Percentiles rank a stretch among this genome's conserved stretches.
phyloP scores from a whole-genome alignment of 192 early-diverging fungal genomes.

The Piromyces sp. region DNA sequence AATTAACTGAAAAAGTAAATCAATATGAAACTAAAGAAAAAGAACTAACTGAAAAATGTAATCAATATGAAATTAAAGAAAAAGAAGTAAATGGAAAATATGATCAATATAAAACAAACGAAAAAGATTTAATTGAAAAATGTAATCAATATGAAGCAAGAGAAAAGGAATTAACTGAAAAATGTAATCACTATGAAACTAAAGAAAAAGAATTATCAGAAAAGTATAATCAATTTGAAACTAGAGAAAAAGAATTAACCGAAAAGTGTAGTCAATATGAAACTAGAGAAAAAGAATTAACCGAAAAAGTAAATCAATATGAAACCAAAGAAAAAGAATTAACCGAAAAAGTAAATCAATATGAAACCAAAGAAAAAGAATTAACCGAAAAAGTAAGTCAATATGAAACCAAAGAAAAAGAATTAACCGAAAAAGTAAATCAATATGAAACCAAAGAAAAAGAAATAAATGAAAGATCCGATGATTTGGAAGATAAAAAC shows the following conservation, averaged over 20 bases:
- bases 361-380: not conserved
- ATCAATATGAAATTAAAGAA: not conserved
- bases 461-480: not conserved
- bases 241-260: not conserved
- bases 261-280: not conserved
- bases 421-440: too few species aligned
- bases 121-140: not conserved
- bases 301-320: not conserved
- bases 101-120: not conserved
- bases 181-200: not conserved
- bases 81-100: not conserved
- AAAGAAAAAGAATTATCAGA: not conserved
- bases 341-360: not conserved
- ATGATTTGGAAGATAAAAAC: not conserved
- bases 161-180: not conserved
- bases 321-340: not conserved
- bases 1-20: not conserved
- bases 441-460: too few species aligned
- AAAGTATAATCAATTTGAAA: too few species aligned
- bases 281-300: not conserved
- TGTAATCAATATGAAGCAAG: not conserved
- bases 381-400: not conserved
- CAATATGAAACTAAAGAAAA: not conserved
- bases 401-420: not conserved
- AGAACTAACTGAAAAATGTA: not conserved